These are phyloP conservation scores for Linnemannia hyalina DNA, from an alignment of 192 early-diverging fungal genomes.

Conservation along the genomic window DNA sequence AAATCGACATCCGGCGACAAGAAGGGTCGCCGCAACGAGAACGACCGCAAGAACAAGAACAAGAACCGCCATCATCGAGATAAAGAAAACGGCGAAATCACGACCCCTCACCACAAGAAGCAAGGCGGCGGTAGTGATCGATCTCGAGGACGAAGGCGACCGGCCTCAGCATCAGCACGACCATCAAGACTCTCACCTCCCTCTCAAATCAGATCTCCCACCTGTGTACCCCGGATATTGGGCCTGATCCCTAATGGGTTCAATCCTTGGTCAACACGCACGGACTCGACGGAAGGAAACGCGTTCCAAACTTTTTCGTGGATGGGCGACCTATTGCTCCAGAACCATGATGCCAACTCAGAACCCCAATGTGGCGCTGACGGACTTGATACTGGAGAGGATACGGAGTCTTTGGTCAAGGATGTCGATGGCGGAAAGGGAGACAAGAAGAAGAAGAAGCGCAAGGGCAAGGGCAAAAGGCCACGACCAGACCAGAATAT, in stretches of 20 bases:
- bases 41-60: not conserved
- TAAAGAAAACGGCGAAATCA: not conserved
- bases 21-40: not conserved
- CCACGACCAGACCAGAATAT: not conserved
- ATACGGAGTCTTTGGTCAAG: not conserved
- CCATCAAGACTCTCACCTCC: not conserved
- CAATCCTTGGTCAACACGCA: constrained; percentile 37
- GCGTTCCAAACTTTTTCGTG: constrained; percentile 24
- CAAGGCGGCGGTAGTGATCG: not conserved
- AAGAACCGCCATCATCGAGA: not conserved
- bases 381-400: not conserved
- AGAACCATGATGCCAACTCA: constrained; percentile 19
- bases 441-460: not conserved
- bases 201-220: not conserved
- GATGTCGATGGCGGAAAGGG: not conserved
- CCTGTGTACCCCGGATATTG: constrained; percentile 43
- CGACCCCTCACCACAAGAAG: not conserved
- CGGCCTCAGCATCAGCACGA: not conserved
- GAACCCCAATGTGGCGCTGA: not conserved
- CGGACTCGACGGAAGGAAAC: constrained; percentile 24
- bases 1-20: not conserved
- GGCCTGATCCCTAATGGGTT: constrained; percentile 41
- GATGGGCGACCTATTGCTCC: constrained; percentile 39
- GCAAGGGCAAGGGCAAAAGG: not conserved
- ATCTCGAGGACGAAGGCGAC: not conserved